Conservation (phyloP, 108 stramenopile species). For the Cylindrotheca fusiformis region DNA sequence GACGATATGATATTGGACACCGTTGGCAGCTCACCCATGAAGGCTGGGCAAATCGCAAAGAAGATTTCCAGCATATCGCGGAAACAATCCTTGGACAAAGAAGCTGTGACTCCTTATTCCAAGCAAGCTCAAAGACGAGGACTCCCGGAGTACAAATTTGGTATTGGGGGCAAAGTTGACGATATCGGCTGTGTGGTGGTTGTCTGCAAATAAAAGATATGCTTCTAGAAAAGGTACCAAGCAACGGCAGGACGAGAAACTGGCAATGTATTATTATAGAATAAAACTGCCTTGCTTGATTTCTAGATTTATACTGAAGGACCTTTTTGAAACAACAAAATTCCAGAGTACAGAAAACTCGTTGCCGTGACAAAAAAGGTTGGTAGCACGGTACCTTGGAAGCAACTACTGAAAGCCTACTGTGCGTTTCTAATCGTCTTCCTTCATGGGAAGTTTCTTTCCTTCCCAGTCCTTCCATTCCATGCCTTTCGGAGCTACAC, state of each 20-base stretch:
- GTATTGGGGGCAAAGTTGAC: constrained; percentile 85
- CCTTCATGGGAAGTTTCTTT: constrained; percentile 42
- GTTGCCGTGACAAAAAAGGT: too few relatives aligned
- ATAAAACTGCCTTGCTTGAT: too few relatives aligned
- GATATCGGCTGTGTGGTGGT: constrained; percentile 86
- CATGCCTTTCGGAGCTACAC: constrained; percentile 92
- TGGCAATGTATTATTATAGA: too few relatives aligned
- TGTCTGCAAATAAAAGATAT: constrained; percentile 35
- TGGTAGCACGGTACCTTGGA: too few relatives aligned
- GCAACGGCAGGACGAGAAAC: too few relatives aligned
- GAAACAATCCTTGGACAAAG: constrained; percentile 57
- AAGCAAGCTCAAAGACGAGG: constrained; percentile 62
- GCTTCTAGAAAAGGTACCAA: not conserved
- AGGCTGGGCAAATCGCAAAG: constrained; percentile 50
- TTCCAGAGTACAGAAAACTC: too few relatives aligned
- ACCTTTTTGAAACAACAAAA: too few relatives aligned
- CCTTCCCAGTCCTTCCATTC: constrained; percentile 73
- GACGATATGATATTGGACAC: constrained; percentile 49
- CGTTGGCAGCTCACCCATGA: constrained; percentile 20
- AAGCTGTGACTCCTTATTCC: constrained; percentile 74
- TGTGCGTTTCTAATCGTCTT: constrained; percentile 21
- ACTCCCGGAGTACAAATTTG: constrained; percentile 56
- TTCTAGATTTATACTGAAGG: too few relatives aligned
- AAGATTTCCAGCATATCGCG: constrained; percentile 65
- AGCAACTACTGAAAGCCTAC: too few relatives aligned